Evolutionary conservation across 768 basidiomycete species (phyloP), one percentile per base, ranked within the genome.

Genomic region (Cystoderma amianthinum): DNA sequence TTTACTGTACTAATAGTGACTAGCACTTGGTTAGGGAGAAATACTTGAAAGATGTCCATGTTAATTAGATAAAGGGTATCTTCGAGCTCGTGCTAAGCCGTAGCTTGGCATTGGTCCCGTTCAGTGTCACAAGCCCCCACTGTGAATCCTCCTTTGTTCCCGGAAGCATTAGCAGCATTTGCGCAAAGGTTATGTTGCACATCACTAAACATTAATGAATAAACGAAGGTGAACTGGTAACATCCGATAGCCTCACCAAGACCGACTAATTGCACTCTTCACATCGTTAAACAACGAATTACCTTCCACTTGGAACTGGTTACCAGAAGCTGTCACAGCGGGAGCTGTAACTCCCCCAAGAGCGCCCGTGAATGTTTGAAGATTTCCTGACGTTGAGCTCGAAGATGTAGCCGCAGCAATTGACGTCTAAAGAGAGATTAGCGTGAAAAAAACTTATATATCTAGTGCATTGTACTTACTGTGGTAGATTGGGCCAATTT

Each of bases 101-200:
- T 50, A 32, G 67, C 60, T 35, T 55, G 54, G 56, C 74, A 76
- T 44, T 58, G 53, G 7, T 56, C 54, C 48, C 70, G 67, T 49
- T 78, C 74, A 13, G 53, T 50, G 42, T 59, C 69, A 53, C 76
- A 76, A 17, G 63, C 67, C 21, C 55, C 52, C 20, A 76, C 76
- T 16, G 67, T 72, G 48, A 76, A 61, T 33, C 61, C 65, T 41
- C 64, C 59, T 53, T 68, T 55, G 54, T 75, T 71, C 34, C 68
- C 68, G 5, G 68, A 69, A 11, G 66, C 59, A 52, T 79, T 78
- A 11, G 77, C 73, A 11, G 72, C 72, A 52, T 78, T 62, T 4
- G 75, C 73, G 53, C 78, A 82, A 48, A 69, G 48, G 59, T 82
- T 82, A 50, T 75, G 67, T 59, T 80, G 77, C 4, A 78, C 64